Base-by-base conservation (phyloP, 495 filamentous ascomycete species). In the Penicillium soppii region DNA sequence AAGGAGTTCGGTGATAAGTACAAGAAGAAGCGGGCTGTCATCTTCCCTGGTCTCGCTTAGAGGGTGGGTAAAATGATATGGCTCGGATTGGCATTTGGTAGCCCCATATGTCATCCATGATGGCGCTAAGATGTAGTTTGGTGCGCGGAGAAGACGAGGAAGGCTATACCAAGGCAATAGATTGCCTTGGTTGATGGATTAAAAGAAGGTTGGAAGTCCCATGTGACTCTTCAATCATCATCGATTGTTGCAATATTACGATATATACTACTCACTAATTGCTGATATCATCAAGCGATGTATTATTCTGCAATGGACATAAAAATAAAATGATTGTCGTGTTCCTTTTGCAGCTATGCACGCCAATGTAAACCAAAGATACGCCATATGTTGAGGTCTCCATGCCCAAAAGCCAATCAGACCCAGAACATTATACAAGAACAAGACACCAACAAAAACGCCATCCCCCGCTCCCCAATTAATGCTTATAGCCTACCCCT, bases 1-100 rank as follows among this genome's bases (percentile, higher is more conserved):
- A 85, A 87, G 69, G 89, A 96, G 66, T 96, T 97, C 68, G 86
- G 86, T 38, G 85, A 88, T 55, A 86, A 83, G 68, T 98, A 98
- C 69, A 88, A 88, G 82, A 86, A 83, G 75, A 97, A 97, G 87
- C 80, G 81, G 53, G 87, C 73, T 61, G 78, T 77, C 47, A 87
- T 98, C 70, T 54, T 97, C 19, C 91, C 94, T 17, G 87, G 86
- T 17, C 51, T 86, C 19, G 75, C 72, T 57, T 86, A 76, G 55
- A 36, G n/a, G 1, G 40, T n/a, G 21, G 22, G 16, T 7, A 3
- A 19, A 20, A 35, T 29, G 13, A n/a, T 10, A 3, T 13, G 21
- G 22, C 29, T 13, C 5, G 26, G 21, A 25, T 9, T 36, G 27
- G 29, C 40, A 51, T 51, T 20, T 36, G 43, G 5, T 8, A 1